Base-by-base conservation (phyloP, 148 eudicot species). In the Camellia japonica region DNA sequence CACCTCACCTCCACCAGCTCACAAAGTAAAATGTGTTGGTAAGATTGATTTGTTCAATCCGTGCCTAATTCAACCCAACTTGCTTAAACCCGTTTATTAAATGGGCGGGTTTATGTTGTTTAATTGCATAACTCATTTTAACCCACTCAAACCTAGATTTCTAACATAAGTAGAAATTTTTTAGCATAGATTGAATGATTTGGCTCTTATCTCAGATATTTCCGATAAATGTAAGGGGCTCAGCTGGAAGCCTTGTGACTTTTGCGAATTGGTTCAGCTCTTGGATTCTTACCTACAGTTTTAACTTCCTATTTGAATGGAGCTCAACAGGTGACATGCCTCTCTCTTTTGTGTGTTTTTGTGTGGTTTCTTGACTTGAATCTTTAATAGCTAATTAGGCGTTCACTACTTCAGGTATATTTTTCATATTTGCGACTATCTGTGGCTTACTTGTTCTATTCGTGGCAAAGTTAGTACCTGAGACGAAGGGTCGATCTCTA, bases 401-500 rank as follows among this genome's bases (percentile, higher is more conserved):
- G 6, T 47, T 4, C 7, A 47, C 51, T 47, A 47, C 51, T 47
- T 47, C 7, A 47, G 51, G 51, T 4, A 47, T 47, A 47, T 82
- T 82, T 69, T 82, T 82, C 56, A 55, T 81, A 56, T 85, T 59
- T 42, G 78, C 85, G 63, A 69, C 79, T 14, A 46, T 82, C 43
- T 75, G 86, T 75, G 82, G 74, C 5, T n/a, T 43, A 1, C 81
- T 78, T 1, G 46, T 86, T 30, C 19, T 85, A 41, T 86, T 90
- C 67, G 81, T 86, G 5, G 74, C 83, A 56, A 86, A 75, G 81
- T 16, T 86, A 41, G 84, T 88, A 67, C 90, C 88, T 1, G 93
- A 90, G 74, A 90, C 93, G n/a, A 90, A 88, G 54, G 93, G 93
- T 7, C 77, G 72, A 72, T 82, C 93, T 7, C 74, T 88, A 4